Conservation (phyloP, 106 monocot species). For the Dioscorea alata region DNA sequence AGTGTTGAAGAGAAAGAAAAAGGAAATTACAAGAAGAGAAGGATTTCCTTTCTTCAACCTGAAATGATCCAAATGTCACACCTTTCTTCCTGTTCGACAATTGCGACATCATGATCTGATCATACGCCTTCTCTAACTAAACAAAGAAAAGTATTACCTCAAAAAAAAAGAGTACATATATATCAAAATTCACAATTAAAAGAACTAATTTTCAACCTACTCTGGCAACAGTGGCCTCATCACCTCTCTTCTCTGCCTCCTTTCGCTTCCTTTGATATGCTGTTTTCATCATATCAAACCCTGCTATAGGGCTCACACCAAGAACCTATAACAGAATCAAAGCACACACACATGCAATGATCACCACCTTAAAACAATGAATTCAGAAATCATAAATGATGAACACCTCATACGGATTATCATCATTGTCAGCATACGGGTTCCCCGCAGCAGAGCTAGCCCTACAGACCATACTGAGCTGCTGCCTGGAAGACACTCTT, state of each 20-base stretch:
- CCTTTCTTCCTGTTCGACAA: conserved; percentile 87
- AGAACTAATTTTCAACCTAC: conserved; percentile 27
- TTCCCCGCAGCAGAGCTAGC: conserved; percentile 59
- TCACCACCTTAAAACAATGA: no score
- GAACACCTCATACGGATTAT: conserved; percentile 81
- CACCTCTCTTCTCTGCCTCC: conserved; percentile 83
- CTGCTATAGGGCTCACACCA: conserved; percentile 71
- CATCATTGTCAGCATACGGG: conserved; percentile 39
- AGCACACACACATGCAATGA: not conserved
- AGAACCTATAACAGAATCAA: conserved; percentile 50
- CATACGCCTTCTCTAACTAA: conserved; percentile 91
- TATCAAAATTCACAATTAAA: no score
- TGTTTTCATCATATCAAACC: conserved; percentile 79
- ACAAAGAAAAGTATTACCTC: not conserved
- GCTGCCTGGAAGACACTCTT: conserved; percentile 16
- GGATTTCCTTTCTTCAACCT: conserved; percentile 30
- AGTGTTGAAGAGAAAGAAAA: not conserved
- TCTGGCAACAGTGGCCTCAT: conserved; percentile 54
- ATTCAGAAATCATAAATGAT: not conserved
- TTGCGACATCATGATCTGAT: conserved; percentile 94
- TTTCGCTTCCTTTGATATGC: conserved; percentile 69
- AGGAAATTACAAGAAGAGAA: not conserved
- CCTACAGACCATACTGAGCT: conserved; percentile 19
- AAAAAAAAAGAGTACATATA: no score
- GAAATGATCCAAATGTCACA: conserved; percentile 80